Percentiles rank a stretch among this genome's conserved stretches.
Evolutionary conservation across 1,284 basidiomycete genomes (phyloP).

Genomic region (Spongiforma sp.): DNA sequence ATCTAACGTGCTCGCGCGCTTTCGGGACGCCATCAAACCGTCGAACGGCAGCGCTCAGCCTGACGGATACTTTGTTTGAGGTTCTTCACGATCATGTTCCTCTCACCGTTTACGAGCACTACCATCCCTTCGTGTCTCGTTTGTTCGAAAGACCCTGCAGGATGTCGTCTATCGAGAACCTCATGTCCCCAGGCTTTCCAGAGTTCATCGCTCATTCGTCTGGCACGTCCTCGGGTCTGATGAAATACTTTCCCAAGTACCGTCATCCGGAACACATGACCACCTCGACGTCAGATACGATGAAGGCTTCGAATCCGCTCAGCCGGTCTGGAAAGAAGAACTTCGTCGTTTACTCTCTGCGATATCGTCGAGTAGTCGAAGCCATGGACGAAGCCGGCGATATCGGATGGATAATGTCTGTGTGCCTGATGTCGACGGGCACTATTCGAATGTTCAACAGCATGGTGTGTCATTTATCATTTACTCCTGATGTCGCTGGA

Average conservation of each 20-base stretch:
- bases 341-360: conserved; percentile 28
- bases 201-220: conserved; percentile 28
- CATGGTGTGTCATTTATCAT: conserved; percentile 16
- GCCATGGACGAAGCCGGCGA: conserved; percentile 16
- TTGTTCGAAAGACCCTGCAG: conserved; percentile 26
- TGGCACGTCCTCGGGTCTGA: conserved; percentile 24
- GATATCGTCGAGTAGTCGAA: conserved; percentile 20
- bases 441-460: conserved; percentile 22
- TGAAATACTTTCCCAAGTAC: conserved; percentile 30
- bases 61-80: conserved; percentile 9
- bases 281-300: conserved; percentile 12
- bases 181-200: conserved; percentile 31
- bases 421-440: conserved; percentile 32
- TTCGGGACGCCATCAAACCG: conserved; percentile 13
- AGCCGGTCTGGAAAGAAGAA: conserved; percentile 19
- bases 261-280: conserved; percentile 30
- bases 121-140: conserved; percentile 27
- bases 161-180: conserved; percentile 22
- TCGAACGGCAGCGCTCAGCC: no score
- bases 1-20: conserved; percentile 17
- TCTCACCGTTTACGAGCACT: conserved; percentile 24
- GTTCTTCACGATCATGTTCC: conserved; percentile 25
- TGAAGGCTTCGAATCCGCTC: conserved; percentile 20
- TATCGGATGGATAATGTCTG: conserved; percentile 17
- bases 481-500: conserved; percentile 1